A percentile compares a stretch with the other conserved stretches of the same genome.
Conservation (phyloP, 2,329 filamentous ascomycete genomes). For the Trichoderma sp. region DNA sequence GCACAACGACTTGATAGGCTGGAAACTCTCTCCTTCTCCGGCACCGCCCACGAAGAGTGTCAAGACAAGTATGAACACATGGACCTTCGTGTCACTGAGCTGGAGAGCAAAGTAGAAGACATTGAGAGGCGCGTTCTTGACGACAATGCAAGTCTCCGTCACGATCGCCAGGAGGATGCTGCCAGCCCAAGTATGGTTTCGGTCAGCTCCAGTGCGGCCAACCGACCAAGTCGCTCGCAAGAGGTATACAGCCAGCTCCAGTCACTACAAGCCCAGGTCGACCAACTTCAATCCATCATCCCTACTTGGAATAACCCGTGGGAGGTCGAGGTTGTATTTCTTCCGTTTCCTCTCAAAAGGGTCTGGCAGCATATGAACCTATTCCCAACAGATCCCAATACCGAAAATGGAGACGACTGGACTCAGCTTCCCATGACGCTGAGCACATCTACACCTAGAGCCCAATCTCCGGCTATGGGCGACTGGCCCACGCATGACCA, state of each 20-base stretch:
- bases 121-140: constrained; percentile 55
- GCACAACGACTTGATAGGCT: constrained; percentile 65
- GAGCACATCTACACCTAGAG: constrained; percentile 44
- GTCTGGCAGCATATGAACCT: constrained; percentile 53
- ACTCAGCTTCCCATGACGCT: constrained; percentile 52
- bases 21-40: constrained; percentile 68
- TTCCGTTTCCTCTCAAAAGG: constrained; percentile 64
- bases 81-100: constrained; percentile 66
- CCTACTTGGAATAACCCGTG: constrained; percentile 65
- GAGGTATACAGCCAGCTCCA: constrained; percentile 53
- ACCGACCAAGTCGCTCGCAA: constrained; percentile 40
- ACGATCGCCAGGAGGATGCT: constrained; percentile 41
- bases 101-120: constrained; percentile 63
- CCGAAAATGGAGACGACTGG: constrained; percentile 48
- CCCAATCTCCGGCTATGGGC: constrained; percentile 47
- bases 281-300: constrained; percentile 57
- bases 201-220: constrained; percentile 43
- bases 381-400: constrained; percentile 42
- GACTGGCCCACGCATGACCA: constrained; percentile 47
- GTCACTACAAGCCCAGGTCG: constrained; percentile 49
- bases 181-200: constrained; percentile 48
- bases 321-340: constrained; percentile 72
- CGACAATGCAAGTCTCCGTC: constrained; percentile 41
- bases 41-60: constrained; percentile 65
- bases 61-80: constrained; percentile 64